Evolutionary conservation across 2,329 filamentous ascomycete species (phyloP), one percentile per base, ranked within the genome.

Genomic region (Exophiala dermatitidis): DNA sequence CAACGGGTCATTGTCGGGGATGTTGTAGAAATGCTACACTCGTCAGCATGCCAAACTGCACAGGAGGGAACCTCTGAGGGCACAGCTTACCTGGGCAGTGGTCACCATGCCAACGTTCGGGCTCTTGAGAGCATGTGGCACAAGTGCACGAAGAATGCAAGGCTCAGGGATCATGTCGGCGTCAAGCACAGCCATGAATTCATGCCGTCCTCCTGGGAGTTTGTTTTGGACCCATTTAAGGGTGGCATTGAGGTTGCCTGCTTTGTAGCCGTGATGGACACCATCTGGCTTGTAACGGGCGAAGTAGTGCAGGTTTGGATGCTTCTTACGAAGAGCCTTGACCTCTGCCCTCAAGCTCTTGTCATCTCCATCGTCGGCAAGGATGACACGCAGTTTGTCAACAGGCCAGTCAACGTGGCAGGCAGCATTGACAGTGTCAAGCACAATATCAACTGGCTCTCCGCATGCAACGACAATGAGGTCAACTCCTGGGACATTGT

Each of bases 131-230:
- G 70, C 48, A 61, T 71, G 69, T 6, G 69, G 68, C 10, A 71
- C 47, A 1, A 69, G 65, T 2, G 65, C 66, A 5, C 69, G 65
- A 4, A 72, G 64, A 46, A 69, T 70, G 2, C 68, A 59, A 0
- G 64, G 61, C 37, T 65, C 55, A 1, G 70, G 67, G 12, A 72
- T 68, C 82, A 85, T 85, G 63, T 85, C 82, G 19, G 81, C 82
- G 63, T 85, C 82, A 33, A 85, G 69, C 37, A 78, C 78, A n/a
- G 80, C 81, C 64, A 84, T 76, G 64, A 73, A 83, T 60, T 78
- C 72, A 42, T 72, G 71, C 7, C 76, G 70, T 9, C 78, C 79
- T 10, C 76, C 77, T 1, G 75, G 74, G 10, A 81, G 67, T 8
- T 67, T 61, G 9, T 45, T 41, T 2, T 19, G 19, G 19, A 56